phyloP scores from a whole-genome alignment of 2,329 filamentous ascomycete genomes.

The Zasmidium cellare region DNA sequence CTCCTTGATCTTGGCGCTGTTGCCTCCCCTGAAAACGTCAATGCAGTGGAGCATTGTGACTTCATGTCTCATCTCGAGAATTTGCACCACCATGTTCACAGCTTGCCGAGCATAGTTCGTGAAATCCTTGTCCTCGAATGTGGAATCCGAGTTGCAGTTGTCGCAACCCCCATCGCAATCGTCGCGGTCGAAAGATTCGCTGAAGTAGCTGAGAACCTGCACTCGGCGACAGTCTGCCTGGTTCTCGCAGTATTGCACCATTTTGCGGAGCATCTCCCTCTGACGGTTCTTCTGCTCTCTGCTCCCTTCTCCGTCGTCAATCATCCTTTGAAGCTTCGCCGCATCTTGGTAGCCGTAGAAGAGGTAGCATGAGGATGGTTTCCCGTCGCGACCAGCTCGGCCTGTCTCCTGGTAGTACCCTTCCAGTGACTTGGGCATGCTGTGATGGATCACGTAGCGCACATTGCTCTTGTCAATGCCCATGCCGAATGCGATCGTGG shows the following conservation, averaged over 20 bases:
- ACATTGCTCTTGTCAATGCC: constrained; percentile 99
- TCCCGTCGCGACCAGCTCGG: constrained; percentile 87
- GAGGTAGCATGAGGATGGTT: constrained; percentile 82
- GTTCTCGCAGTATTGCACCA: constrained; percentile 89
- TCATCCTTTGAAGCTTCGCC: constrained; percentile 73
- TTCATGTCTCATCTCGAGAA: constrained; percentile 54
- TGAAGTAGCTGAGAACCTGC: constrained; percentile 92
- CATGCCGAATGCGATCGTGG: constrained; percentile 98
- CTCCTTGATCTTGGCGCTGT: constrained; percentile 58
- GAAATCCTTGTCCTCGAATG: constrained; percentile 74
- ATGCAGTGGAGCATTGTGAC: constrained; percentile 78
- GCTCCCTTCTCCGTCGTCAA: constrained; percentile 72
- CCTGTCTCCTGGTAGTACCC: constrained; percentile 99
- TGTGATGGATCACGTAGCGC: constrained; percentile 92
- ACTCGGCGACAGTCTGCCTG: constrained; percentile 80
- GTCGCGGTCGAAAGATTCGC: constrained; percentile 72
- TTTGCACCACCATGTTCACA: constrained; percentile 64
- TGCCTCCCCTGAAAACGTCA: constrained; percentile 77
- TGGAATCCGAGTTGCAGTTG: constrained; percentile 75
- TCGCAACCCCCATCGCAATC: constrained; percentile 79
- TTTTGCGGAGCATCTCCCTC: constrained; percentile 77
- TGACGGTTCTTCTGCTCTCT: constrained; percentile 81
- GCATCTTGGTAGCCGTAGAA: constrained; percentile 84
- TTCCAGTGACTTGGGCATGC: constrained; percentile 89
- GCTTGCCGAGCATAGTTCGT: constrained; percentile 72